Conservation (phyloP, 169 alveolate genomes). For the Plasmodium cynomolgi region DNA sequence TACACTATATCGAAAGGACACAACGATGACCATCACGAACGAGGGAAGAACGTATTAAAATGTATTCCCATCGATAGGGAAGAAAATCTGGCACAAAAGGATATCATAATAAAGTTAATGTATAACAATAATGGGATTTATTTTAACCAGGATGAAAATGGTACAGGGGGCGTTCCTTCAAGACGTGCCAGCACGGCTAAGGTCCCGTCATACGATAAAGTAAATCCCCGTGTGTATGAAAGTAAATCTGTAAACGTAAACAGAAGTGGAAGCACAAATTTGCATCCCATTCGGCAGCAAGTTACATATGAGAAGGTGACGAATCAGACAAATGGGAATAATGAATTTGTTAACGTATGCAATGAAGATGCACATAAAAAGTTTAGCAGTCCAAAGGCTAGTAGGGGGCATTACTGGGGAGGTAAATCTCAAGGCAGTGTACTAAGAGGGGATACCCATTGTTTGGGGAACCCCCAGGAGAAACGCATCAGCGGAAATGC, state of each 20-base stretch:
- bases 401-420: not conserved
- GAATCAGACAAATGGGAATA: not conserved
- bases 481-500: not conserved
- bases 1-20: conserved; percentile 24
- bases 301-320: not conserved
- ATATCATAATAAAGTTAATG: conserved; percentile 54
- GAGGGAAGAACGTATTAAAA: not conserved
- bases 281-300: not conserved
- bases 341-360: not conserved
- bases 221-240: not conserved
- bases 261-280: not conserved
- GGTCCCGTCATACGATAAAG: not conserved
- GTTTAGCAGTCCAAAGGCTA: not conserved
- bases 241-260: not conserved
- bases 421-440: not conserved
- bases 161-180: not conserved
- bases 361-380: not conserved
- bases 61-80: not conserved
- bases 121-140: conserved; percentile 64
- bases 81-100: conserved; percentile 13
- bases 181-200: not conserved
- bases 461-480: not conserved
- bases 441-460: not conserved
- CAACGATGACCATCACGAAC: not conserved
- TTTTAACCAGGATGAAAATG: conserved; percentile 43